These are phyloP conservation scores for Mortierella sp. DNA, from an alignment of 371 early-diverging fungal genomes.

Conservation along the genomic window DNA sequence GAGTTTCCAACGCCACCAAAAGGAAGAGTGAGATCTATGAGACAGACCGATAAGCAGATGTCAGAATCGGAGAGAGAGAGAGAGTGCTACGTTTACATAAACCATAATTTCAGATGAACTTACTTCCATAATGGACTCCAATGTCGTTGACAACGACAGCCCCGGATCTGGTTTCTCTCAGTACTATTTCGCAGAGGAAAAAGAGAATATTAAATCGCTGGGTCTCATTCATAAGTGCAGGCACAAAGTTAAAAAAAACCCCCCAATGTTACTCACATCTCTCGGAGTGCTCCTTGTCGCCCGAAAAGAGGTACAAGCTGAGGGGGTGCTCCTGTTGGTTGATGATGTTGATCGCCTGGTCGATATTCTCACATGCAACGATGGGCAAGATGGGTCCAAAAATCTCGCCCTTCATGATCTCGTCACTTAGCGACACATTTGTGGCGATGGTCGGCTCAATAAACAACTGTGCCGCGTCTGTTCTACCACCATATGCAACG, in stretches of 20 bases:
- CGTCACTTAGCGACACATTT: constrained; percentile 53
- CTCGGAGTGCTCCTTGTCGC: constrained; percentile 48
- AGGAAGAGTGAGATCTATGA: constrained; percentile 70
- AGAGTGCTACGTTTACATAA: not conserved
- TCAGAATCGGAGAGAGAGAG: constrained; percentile 3
- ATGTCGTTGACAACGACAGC: constrained; percentile 83
- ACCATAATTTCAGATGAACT: not conserved
- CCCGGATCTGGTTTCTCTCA: constrained; percentile 77
- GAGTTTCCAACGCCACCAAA: constrained; percentile 92
- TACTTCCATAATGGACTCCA: constrained; percentile 31
- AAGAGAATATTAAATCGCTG: not conserved
- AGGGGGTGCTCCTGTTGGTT: constrained; percentile 75
- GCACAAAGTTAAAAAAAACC: not conserved
- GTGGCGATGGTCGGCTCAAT: constrained; percentile 66
- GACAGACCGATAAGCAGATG: too few species aligned
- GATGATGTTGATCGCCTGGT: constrained; percentile 75
- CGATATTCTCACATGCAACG: constrained; percentile 69
- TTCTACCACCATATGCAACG: constrained; percentile 60
- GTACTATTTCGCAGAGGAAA: constrained; percentile 53
- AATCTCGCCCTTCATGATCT: constrained; percentile 69
- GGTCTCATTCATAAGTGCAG: not conserved
- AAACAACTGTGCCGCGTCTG: constrained; percentile 27
- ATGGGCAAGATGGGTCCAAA: constrained; percentile 84
- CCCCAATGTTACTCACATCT: constrained; percentile 24
- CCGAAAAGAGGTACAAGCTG: constrained; percentile 75